Percentiles rank a stretch among this genome's conserved stretches.
phyloP scores from a whole-genome alignment of 208 protist genomes.

The Wallacemonas sp. region DNA sequence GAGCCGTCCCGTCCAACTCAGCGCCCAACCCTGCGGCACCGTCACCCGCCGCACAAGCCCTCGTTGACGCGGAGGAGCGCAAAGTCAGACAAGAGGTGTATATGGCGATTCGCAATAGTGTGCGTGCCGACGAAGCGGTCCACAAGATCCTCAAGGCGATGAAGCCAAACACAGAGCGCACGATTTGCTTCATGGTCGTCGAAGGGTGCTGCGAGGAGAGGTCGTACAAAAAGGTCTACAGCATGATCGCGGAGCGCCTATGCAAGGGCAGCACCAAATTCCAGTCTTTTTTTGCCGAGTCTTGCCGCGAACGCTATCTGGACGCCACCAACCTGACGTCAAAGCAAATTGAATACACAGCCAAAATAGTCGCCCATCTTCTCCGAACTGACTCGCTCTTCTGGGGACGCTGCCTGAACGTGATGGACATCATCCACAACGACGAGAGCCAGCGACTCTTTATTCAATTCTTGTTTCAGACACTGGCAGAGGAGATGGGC shows the following conservation, averaged over 20 bases:
- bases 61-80: constrained; percentile 69
- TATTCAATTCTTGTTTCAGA: constrained; percentile 74
- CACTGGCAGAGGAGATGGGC: constrained; percentile 66
- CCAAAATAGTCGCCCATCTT: constrained; percentile 97
- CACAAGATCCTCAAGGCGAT: constrained; percentile 97
- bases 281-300: constrained; percentile 84
- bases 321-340: constrained; percentile 94
- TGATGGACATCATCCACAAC: constrained; percentile 70
- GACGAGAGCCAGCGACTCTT: constrained; percentile 76
- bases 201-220: constrained; percentile 97
- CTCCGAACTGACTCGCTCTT: constrained; percentile 94
- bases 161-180: constrained; percentile 66
- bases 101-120: constrained; percentile 97
- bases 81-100: constrained; percentile 96
- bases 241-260: constrained; percentile 95
- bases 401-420: constrained; percentile 85
- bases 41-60: constrained; percentile 4
- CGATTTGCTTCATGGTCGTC: constrained; percentile 96
- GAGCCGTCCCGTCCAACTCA: not conserved
- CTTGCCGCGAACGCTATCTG: constrained; percentile 91
- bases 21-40: not conserved
- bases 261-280: constrained; percentile 93
- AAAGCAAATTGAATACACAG: constrained; percentile 97
- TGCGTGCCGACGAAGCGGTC: constrained; percentile 97
- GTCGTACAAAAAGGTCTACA: constrained; percentile 96